Conservation (phyloP, 148 eudicot species). For the Silene conica region DNA sequence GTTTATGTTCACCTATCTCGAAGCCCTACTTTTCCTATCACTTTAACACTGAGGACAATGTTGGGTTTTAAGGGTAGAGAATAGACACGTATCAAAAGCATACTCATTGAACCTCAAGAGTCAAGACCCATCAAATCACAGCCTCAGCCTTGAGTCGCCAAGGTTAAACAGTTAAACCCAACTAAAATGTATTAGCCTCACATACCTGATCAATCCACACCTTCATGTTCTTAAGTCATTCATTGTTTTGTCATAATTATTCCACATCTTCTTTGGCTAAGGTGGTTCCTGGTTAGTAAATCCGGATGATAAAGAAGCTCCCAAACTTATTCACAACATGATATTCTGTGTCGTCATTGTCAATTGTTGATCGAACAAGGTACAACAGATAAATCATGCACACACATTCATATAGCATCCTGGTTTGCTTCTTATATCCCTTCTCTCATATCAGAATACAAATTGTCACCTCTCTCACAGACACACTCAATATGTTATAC, state of each 20-base stretch:
- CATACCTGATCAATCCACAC: neutral
- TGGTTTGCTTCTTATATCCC: neutral
- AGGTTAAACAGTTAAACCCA: neutral
- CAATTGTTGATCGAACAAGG: neutral
- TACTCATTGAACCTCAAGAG: neutral
- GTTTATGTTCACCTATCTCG: no score
- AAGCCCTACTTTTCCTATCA: no score
- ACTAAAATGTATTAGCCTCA: neutral
- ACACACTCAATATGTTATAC: neutral
- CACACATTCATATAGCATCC: neutral
- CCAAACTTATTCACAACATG: neutral
- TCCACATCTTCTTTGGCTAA: neutral
- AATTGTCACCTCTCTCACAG: neutral
- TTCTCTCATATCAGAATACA: neutral
- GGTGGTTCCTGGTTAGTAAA: neutral
- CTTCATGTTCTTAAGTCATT: neutral
- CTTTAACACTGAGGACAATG: no score
- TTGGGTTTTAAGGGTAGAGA: no score
- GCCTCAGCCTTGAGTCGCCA: neutral
- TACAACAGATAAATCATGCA: neutral
- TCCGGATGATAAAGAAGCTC: neutral
- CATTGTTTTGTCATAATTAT: no score
- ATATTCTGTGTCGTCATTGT: neutral
- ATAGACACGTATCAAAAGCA: neutral
- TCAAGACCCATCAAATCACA: neutral